Evolutionary conservation across 225 moss, liverwort and hornwort genomes (phyloP).

Genomic region (Polytrichum commune): DNA sequence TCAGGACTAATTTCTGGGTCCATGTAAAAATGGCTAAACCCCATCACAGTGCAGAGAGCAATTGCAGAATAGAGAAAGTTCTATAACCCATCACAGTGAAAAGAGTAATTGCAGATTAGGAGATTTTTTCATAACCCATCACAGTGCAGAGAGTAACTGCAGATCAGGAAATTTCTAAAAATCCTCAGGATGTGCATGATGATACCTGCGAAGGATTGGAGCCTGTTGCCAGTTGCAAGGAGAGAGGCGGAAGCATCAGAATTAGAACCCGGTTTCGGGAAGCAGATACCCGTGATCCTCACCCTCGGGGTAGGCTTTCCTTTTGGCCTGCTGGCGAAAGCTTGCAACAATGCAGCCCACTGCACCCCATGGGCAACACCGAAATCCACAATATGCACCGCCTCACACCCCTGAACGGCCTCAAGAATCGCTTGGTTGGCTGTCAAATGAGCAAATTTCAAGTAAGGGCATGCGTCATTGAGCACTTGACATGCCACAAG

Average conservation of each 20-base stretch:
- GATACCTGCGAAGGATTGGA: slow-evolving; percentile 47
- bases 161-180: too few species aligned
- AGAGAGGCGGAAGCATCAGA: slow-evolving; percentile 32
- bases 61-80: too few species aligned
- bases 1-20: too few species aligned
- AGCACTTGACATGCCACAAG: slow-evolving; percentile 56
- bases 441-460: slow-evolving; percentile 72
- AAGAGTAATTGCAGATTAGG: too few species aligned
- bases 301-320: slow-evolving; percentile 46
- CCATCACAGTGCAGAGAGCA: too few species aligned
- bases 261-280: slow-evolving; percentile 11
- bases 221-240: slow-evolving; percentile 46
- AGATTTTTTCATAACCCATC: too few species aligned
- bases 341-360: slow-evolving; percentile 69
- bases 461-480: slow-evolving; percentile 65
- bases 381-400: slow-evolving; percentile 69
- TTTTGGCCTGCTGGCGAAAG: slow-evolving; percentile 52
- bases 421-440: slow-evolving; percentile 76
- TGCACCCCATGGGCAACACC: slow-evolving; percentile 66
- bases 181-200: neutral
- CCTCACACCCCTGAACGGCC: slow-evolving; percentile 43
- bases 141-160: too few species aligned
- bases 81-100: too few species aligned
- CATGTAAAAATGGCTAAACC: too few species aligned
- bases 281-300: slow-evolving; percentile 60